Evolutionary conservation across 257 asterid genomes (phyloP), one percentile per base, ranked within the genome.

Genomic region (Petunia secreta): DNA sequence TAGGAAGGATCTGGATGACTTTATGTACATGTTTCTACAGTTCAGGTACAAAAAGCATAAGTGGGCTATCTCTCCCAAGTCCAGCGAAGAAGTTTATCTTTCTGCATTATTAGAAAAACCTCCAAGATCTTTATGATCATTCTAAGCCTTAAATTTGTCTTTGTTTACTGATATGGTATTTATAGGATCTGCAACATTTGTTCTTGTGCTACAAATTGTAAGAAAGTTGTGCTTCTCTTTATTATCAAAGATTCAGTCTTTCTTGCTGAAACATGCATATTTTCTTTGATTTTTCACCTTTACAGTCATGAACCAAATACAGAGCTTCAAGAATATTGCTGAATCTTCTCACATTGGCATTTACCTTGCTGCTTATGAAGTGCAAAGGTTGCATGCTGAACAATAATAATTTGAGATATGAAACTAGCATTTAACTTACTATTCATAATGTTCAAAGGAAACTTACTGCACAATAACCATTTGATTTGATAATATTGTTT

Each of bases 81-180:
- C 95, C 36, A 89, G 87, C 82, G 95, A 91, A 82, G 93, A 93
- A 87, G 97, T 93, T 7, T 95, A 65, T 53, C 93, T 95, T 3
- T 95, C 98, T 58, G 98, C 97, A 69, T 82, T 95, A 88, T 84
- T 95, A 2, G 97, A 95, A 88, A 95, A 95, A 86, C 97, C 98
- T 66, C 94, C 92, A 8, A 90, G 98, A 88, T 81, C 95, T 34
- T 82, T 90, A 85, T 90, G 83, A 88, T 59, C 63, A 69, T 59
- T 43, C 9, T 5, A 25, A 46, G 77, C 10, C 36, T 8, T 71
- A 48, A 25, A 71, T 0, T 40, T 71, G 44, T 71, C 59, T 71
- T 41, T 76, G 69, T 41, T 76, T 3, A 43, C 15, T 59, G 77
- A 48, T 44, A 48, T 48, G 34, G 11, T 48, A 71, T 36, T 71